These are phyloP conservation scores for Taphrina confusa DNA, from an alignment of 1,139 yeast species.

Conservation along the genomic window DNA sequence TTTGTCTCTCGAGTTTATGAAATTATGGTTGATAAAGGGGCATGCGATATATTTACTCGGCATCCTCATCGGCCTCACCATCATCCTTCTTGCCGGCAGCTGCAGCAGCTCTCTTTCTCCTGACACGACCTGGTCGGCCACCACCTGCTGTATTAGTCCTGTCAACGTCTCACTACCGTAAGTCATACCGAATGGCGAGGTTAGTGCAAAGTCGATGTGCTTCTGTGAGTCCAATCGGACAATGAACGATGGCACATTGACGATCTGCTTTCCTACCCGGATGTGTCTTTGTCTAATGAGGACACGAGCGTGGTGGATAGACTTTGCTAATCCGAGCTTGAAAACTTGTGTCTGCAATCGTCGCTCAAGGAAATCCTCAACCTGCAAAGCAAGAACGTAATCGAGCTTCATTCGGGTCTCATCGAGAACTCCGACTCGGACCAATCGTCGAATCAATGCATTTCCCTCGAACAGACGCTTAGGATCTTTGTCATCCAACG, in stretches of 20 bases:
- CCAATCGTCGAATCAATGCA: constrained; percentile 97
- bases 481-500: constrained; percentile 99
- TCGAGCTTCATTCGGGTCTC: constrained; percentile 99
- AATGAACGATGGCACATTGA: constrained; percentile 98
- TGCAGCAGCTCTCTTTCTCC: constrained; percentile 84
- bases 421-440: constrained; percentile 96
- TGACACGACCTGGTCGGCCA: constrained; percentile 99
- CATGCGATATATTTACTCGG: constrained; percentile 47
- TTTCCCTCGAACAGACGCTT: constrained; percentile 99
- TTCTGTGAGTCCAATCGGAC: constrained; percentile 99
- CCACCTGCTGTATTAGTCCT: constrained; percentile 57
- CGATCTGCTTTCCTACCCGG: constrained; percentile 99
- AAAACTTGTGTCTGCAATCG: constrained; percentile 99
- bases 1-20: too few relatives aligned
- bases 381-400: constrained; percentile 97
- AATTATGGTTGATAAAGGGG: background rate
- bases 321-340: constrained; percentile 99
- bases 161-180: background rate
- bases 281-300: constrained; percentile 98
- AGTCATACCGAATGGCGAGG: constrained; percentile 80
- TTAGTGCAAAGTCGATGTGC: constrained; percentile 99
- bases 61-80: constrained; percentile 60
- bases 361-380: constrained; percentile 99
- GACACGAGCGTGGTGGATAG: constrained; percentile 99
- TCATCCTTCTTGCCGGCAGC: constrained; percentile 52